Percentiles rank a stretch among this genome's conserved stretches.
These are phyloP conservation scores for Dipodascopsis tothii DNA, from an alignment of 805 yeast species.

Conservation along the genomic window DNA sequence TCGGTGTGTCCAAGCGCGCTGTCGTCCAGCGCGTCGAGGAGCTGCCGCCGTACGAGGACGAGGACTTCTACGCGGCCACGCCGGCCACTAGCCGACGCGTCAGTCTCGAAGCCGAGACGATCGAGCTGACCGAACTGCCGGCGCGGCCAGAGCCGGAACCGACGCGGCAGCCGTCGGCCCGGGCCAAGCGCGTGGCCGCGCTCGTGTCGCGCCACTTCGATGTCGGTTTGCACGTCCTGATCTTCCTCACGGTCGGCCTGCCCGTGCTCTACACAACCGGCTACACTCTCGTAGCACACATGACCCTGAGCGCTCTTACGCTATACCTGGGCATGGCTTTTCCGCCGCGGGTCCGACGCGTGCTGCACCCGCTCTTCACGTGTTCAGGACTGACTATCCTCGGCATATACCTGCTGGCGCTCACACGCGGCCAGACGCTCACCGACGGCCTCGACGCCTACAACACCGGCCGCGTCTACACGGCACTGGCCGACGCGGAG, in stretches of 20 bases:
- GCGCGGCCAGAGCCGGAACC: not conserved
- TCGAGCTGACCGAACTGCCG: not conserved
- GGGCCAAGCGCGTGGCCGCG: conserved; percentile 8
- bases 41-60: conserved; percentile 9
- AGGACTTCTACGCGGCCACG: not conserved
- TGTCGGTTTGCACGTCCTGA: conserved; percentile 15
- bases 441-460: conserved; percentile 48
- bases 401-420: conserved; percentile 51
- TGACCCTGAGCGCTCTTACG: conserved; percentile 51
- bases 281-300: conserved; percentile 54
- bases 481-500: conserved; percentile 38
- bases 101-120: not conserved
- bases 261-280: conserved; percentile 54
- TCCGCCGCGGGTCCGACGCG: conserved; percentile 44
- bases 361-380: conserved; percentile 64
- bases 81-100: not conserved
- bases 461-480: conserved; percentile 63
- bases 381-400: conserved; percentile 59
- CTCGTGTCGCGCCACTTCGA: conserved; percentile 19
- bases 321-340: conserved; percentile 44
- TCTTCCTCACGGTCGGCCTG: conserved; percentile 47
- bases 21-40: conserved; percentile 25
- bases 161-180: not conserved
- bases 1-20: conserved; percentile 24
- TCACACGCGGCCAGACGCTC: conserved; percentile 39